Percentiles rank a stretch among this genome's conserved stretches.
These are phyloP conservation scores for Botrytis aclada DNA, from an alignment of 2,329 filamentous ascomycete genomes.

Conservation along the genomic window DNA sequence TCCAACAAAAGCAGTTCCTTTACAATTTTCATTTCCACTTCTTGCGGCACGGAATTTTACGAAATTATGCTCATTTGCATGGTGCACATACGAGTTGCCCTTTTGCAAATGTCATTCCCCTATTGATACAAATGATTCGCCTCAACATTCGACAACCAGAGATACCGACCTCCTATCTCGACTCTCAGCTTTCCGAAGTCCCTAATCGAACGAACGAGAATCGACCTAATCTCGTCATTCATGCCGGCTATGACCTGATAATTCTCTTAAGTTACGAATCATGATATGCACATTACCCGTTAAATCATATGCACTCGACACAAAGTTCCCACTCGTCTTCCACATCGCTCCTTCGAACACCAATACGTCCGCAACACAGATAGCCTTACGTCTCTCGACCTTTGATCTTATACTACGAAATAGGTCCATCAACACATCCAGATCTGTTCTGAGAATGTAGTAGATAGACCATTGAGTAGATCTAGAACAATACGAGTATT, in stretches of 20 bases:
- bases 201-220: conserved; percentile 39
- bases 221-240: conserved; percentile 41
- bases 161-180: conserved; percentile 40
- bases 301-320: conserved; percentile 24
- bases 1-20: conserved; percentile 40
- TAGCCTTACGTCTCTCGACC: conserved; percentile 28
- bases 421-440: conserved; percentile 25
- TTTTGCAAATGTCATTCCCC: conserved; percentile 32
- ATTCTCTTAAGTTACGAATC: conserved; percentile 38
- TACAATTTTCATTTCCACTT: conserved; percentile 33
- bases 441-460: conserved; percentile 32
- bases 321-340: conserved; percentile 27
- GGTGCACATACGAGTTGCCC: conserved; percentile 31
- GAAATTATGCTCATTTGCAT: conserved; percentile 40
- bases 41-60: conserved; percentile 39
- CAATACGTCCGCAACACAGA: conserved; percentile 15
- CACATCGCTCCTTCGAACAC: conserved; percentile 32
- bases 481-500: conserved; percentile 17
- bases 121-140: conserved; percentile 39
- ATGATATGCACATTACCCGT: conserved; percentile 29
- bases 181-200: conserved; percentile 38
- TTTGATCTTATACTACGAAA: conserved; percentile 25
- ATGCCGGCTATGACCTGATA: conserved; percentile 38
- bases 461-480: conserved; percentile 29
- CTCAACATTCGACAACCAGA: conserved; percentile 38